Conservation (phyloP, 495 filamentous ascomycete species). For the Copromyces sp. region DNA sequence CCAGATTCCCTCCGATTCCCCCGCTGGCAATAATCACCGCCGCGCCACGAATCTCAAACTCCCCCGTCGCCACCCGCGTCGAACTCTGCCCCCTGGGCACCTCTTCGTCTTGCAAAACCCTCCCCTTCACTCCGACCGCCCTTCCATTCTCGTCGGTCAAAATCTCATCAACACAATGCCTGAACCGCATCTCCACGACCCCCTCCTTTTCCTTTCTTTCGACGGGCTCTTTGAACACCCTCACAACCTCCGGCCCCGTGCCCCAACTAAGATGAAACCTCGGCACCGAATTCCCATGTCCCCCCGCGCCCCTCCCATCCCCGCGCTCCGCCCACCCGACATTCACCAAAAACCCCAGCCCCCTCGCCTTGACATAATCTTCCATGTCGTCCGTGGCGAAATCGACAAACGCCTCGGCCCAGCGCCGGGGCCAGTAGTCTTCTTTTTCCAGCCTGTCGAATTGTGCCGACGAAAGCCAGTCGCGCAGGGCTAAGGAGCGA, state of each 20-base stretch:
- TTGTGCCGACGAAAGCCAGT: constrained; percentile 39
- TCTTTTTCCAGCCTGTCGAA: constrained; percentile 36
- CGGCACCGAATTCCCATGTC: constrained; percentile 43
- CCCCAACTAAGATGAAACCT: constrained; percentile 44
- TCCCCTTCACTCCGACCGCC: constrained; percentile 35
- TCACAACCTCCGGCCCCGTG: constrained; percentile 41
- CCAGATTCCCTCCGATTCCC: constrained; percentile 42
- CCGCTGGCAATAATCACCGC: constrained; percentile 37
- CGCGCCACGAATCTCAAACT: constrained; percentile 35
- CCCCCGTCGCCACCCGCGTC: constrained; percentile 22
- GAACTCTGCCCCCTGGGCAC: constrained; percentile 30
- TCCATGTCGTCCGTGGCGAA: constrained; percentile 42
- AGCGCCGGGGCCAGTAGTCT: constrained; percentile 40
- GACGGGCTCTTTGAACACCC: constrained; percentile 40
- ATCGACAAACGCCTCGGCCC: constrained; percentile 45
- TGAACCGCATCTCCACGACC: constrained; percentile 37
- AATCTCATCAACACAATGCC: constrained; percentile 40
- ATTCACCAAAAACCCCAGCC: constrained; percentile 32
- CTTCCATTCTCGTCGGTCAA: constrained; percentile 34
- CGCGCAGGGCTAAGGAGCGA: constrained; percentile 36
- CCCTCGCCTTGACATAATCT: constrained; percentile 35
- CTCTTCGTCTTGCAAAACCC: constrained; percentile 36
- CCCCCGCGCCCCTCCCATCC: constrained; percentile 31
- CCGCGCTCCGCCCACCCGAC: constrained; percentile 45
- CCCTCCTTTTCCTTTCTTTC: constrained; percentile 33